Conservation (phyloP, 192 early-diverging fungal species). For the Coemansia umbellata region DNA sequence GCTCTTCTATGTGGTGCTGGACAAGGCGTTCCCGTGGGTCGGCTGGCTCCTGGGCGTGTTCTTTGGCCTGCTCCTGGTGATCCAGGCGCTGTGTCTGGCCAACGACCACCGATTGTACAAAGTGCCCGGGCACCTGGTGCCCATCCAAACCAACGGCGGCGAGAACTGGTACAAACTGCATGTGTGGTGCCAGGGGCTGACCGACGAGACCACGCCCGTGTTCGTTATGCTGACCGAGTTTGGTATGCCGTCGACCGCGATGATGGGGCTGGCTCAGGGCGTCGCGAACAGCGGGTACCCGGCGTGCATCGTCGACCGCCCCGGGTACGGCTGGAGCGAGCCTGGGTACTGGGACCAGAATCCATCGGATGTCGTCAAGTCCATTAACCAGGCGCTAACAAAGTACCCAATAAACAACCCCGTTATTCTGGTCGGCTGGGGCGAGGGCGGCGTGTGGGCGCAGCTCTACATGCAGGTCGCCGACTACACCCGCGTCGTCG, state of each 20-base stretch:
- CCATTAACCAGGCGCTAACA: constrained; percentile 45
- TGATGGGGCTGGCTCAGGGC: constrained; percentile 44
- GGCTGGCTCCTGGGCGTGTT: constrained; percentile 32
- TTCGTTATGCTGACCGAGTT: constrained; percentile 49
- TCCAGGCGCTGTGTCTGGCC: constrained; percentile 50
- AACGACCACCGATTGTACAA: constrained; percentile 32
- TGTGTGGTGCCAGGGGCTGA: constrained; percentile 46
- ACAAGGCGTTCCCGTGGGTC: constrained; percentile 37
- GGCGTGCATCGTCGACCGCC: constrained; percentile 50
- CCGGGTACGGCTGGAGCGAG: constrained; percentile 56
- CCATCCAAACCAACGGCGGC: constrained; percentile 42
- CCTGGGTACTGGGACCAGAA: constrained; percentile 50
- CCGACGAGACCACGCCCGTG: constrained; percentile 19
- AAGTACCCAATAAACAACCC: constrained; percentile 46
- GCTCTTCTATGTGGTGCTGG: constrained; percentile 32
- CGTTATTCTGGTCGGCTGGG: constrained; percentile 48
- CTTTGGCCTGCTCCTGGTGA: constrained; percentile 39
- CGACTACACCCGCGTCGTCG: constrained; percentile 40
- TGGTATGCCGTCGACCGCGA: constrained; percentile 49
- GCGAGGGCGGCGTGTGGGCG: constrained; percentile 54
- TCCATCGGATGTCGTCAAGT: constrained; percentile 48
- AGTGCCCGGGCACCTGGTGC: constrained; percentile 35
- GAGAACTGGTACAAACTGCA: constrained; percentile 47
- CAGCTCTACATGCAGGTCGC: constrained; percentile 51
- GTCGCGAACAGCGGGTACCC: constrained; percentile 35